A percentile compares a stretch with the other conserved stretches of the same genome.
These are phyloP conservation scores for Ascochyta pisi DNA, from an alignment of 2,329 filamentous ascomycete genomes.

Conservation along the genomic window DNA sequence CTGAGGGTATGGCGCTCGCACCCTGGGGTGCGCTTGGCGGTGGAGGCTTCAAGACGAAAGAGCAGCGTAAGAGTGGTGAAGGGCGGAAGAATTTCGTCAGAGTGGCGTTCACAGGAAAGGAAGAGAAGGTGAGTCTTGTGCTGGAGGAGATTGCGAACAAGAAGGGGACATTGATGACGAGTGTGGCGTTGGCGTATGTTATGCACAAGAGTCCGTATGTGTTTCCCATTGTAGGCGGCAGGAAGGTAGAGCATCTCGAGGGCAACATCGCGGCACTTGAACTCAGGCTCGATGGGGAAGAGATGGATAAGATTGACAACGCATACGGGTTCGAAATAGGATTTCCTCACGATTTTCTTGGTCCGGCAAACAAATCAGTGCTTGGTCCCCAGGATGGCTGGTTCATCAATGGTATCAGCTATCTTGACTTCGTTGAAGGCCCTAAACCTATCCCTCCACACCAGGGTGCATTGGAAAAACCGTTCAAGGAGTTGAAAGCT, in stretches of 20 bases:
- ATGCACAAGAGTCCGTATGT: constrained; percentile 74
- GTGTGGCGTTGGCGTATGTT: constrained; percentile 74
- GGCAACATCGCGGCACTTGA: constrained; percentile 72
- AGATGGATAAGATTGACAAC: constrained; percentile 71
- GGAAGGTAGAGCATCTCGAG: constrained; percentile 73
- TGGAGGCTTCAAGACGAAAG: constrained; percentile 51
- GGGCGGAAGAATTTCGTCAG: constrained; percentile 50
- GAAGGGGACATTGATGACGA: constrained; percentile 63
- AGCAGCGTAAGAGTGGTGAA: constrained; percentile 23
- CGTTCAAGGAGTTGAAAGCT: constrained; percentile 20
- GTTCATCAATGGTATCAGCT: constrained; percentile 27
- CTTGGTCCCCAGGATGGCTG: constrained; percentile 35
- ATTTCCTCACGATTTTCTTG: constrained; percentile 61
- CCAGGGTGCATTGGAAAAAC: constrained; percentile 30
- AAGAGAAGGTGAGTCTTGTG: constrained; percentile 61
- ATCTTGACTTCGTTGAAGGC: constrained; percentile 32
- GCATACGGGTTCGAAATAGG: constrained; percentile 68
- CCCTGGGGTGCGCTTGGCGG: constrained; percentile 63
- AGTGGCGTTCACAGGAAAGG: constrained; percentile 51
- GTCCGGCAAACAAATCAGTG: constrained; percentile 24
- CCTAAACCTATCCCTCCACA: constrained; percentile 36
- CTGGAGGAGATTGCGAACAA: constrained; percentile 66
- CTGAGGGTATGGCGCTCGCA: constrained; percentile 67
- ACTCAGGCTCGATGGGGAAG: constrained; percentile 64
- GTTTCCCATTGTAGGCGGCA: constrained; percentile 75